A percentile compares a stretch with the other conserved stretches of the same genome.
phyloP scores from a whole-genome alignment of 176 grass and related monocot species.

The Tuctoria greenei region DNA sequence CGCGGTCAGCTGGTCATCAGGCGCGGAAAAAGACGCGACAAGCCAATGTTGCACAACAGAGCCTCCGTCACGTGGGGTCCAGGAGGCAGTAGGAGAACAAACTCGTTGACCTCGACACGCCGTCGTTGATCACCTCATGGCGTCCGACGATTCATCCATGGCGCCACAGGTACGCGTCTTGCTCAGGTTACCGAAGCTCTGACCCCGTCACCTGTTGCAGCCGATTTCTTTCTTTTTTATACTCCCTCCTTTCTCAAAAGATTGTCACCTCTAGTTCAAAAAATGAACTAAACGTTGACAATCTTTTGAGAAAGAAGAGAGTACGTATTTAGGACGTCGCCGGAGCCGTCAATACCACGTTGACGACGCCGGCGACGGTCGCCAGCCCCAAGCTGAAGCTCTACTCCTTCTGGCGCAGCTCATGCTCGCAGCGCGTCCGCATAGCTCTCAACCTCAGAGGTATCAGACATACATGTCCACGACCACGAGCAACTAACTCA shows the following conservation, averaged over 20 bases:
- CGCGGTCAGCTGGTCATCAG: too few relatives aligned
- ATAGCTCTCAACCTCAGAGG: slow-evolving; percentile 35
- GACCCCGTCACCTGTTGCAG: not conserved
- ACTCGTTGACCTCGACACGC: not conserved
- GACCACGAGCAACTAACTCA: not conserved
- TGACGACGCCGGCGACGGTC: too few relatives aligned
- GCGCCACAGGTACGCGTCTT: not conserved
- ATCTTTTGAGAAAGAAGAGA: too few relatives aligned
- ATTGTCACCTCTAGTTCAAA: not conserved
- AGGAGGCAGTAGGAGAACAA: not conserved
- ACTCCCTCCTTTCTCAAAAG: too few relatives aligned
- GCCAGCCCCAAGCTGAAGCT: slow-evolving; percentile 30
- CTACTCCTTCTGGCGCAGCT: slow-evolving; percentile 42
- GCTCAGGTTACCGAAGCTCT: not conserved
- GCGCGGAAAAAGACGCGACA: too few relatives aligned
- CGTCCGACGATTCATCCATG: not conserved
- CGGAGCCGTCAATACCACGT: not conserved
- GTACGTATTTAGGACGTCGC: too few relatives aligned
- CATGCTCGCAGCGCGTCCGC: slow-evolving; percentile 25
- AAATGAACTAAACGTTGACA: too few relatives aligned
- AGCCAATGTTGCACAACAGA: too few relatives aligned
- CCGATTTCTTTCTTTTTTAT: not conserved
- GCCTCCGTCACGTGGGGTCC: too few relatives aligned
- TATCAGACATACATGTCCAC: not conserved
- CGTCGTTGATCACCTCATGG: not conserved